A percentile compares a stretch with the other conserved stretches of the same genome.
Evolutionary conservation across 2,329 filamentous ascomycete genomes (phyloP).

Genomic region (Colletotrichum tanaceti): DNA sequence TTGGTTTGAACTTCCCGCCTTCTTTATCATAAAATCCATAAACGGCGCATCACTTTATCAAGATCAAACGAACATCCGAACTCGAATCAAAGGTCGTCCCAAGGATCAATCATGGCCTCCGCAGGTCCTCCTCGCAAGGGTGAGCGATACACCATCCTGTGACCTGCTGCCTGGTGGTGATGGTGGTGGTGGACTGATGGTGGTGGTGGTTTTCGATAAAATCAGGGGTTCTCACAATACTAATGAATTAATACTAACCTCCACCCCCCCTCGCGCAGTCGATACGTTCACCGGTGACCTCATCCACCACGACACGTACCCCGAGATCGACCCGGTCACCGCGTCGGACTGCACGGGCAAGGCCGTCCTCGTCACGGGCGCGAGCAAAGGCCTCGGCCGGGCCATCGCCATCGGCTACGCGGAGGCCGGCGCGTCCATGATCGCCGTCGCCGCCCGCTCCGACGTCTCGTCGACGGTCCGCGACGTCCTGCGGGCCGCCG

Average conservation of each 20-base stretch:
- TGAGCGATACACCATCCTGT: not conserved
- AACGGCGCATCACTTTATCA: not conserved
- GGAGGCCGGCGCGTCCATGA: slow-evolving; percentile 61
- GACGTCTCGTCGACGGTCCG: slow-evolving; percentile 52
- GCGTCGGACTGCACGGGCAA: slow-evolving; percentile 53
- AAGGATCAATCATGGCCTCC: slow-evolving; percentile 9
- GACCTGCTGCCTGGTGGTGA: no score
- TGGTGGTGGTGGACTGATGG: no score
- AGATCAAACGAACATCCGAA: slow-evolving; percentile 34
- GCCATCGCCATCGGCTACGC: slow-evolving; percentile 67
- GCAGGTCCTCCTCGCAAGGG: slow-evolving; percentile 37
- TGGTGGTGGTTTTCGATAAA: no score
- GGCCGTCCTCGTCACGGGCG: slow-evolving; percentile 65
- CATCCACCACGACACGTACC: slow-evolving; percentile 64
- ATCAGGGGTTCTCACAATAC: not conserved
- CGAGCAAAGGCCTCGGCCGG: slow-evolving; percentile 65
- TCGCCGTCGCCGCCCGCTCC: slow-evolving; percentile 66
- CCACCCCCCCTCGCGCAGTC: no score
- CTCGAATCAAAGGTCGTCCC: slow-evolving; percentile 11
- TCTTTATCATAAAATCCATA: no score
- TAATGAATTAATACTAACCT: no score
- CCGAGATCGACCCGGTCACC: slow-evolving; percentile 56
- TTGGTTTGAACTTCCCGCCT: not conserved
- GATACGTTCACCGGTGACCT: slow-evolving; percentile 45
- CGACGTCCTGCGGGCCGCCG: slow-evolving; percentile 51